Evolutionary conservation across 2,329 filamentous ascomycete genomes (phyloP), one percentile per base, ranked within the genome.

Genomic region (Aspergillus ochraceus): DNA sequence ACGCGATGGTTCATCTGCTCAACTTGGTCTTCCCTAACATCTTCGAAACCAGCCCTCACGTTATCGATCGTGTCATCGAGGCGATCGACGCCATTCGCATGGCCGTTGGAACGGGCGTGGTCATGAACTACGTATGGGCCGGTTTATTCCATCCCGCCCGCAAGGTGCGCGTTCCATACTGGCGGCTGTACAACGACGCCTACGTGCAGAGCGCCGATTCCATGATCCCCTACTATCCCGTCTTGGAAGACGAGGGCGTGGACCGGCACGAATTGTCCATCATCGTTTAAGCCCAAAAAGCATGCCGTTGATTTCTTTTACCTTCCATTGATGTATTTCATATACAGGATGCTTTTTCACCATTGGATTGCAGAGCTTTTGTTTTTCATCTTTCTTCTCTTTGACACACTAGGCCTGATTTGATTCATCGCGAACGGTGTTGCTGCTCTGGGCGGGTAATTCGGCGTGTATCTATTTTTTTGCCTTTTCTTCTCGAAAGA

Each of bases 61-160:
- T 99, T 70, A 99, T 99, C 69, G 95, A 99, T 77, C 88, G 95
- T 49, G 96, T 99, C 67, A 90, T 99, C 64, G 96, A 99, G 77
- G 95, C 96, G 54, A 96, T 99, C 66, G 95, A 98, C 76, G 95
- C 93, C 45, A 91, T 99, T 63, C 88, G 95, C 52, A 92, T 97
- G 82, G 92, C 94, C 0, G 90, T 98, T 49, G 95, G 95, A 0
- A 91, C 92, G 0, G 95, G 95, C 2, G 81, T 96, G 22, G 91
- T 97, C 39, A 90, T 99, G 84, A 99, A 99, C 80, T 99, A 99
- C 76, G 89, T 98, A 61, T 98, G 93, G 93, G 94, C 95, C 0
- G 95, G 95, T 19, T 82, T 99, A 19, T 99, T 99, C 83, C 96
- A 99, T 74, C 94, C 95, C 0, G 95, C 95, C 3, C 86, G 95